phyloP scores from a whole-genome alignment of 129 eudicot species.

The Cynara cardunculus region DNA sequence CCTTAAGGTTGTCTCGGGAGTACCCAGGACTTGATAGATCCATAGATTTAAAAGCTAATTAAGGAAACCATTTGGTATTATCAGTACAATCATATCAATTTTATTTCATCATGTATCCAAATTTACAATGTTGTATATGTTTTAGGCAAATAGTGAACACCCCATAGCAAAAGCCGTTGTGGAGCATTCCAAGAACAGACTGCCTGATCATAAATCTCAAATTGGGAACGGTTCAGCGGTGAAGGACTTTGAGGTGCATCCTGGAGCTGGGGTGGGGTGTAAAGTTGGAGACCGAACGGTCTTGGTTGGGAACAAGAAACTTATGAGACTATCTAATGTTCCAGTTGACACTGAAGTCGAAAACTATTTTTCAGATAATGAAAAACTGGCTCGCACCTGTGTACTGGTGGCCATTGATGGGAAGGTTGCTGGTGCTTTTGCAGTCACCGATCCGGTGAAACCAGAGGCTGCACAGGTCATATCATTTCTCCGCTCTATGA shows the following conservation, averaged over 20 bases:
- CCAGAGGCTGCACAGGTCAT: constrained; percentile 33
- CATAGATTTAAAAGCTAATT: background rate
- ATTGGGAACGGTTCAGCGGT: constrained; percentile 12
- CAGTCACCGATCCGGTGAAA: constrained; percentile 51
- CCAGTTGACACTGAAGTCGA: constrained; percentile 34
- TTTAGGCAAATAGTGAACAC: constrained; percentile 40
- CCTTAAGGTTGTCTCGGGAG: background rate
- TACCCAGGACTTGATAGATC: background rate
- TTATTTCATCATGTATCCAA: background rate
- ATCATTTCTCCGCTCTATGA: constrained; percentile 38
- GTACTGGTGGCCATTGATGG: constrained; percentile 46
- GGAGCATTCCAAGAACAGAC: constrained; percentile 21
- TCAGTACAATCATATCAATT: background rate
- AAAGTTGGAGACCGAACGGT: constrained; percentile 32
- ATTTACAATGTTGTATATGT: background rate
- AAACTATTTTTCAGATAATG: constrained; percentile 40
- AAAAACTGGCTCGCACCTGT: constrained; percentile 47
- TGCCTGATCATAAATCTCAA: constrained; percentile 15
- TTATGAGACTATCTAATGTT: constrained; percentile 35
- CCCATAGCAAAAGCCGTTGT: constrained; percentile 44
- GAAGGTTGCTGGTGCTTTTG: constrained; percentile 39
- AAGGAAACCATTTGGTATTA: background rate
- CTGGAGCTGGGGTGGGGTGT: constrained; percentile 40
- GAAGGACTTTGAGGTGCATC: constrained; percentile 35
- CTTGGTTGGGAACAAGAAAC: constrained; percentile 48